phyloP scores from a whole-genome alignment of 345 rosid genomes.

The Citrus mangshanensis region DNA sequence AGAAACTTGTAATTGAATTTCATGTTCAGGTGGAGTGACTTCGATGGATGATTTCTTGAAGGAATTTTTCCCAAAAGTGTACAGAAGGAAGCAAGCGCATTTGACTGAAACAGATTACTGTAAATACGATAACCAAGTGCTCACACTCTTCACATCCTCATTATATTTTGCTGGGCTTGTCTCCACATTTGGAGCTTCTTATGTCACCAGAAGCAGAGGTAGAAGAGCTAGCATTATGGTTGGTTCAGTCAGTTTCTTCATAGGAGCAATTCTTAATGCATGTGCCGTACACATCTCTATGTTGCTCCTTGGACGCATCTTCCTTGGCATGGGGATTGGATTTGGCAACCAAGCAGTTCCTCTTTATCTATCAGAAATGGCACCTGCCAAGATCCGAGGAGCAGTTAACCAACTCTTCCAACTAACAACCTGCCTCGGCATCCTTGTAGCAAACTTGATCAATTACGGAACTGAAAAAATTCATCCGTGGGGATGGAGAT shows the following conservation, averaged over 20 bases:
- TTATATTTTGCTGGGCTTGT: conserved; percentile 83
- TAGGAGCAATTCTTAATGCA: conserved; percentile 73
- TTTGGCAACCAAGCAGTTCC: conserved; percentile 95
- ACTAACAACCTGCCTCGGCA: conserved; percentile 79
- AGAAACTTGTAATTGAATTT: neutral
- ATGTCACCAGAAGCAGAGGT: conserved; percentile 61
- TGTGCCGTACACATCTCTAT: conserved; percentile 56
- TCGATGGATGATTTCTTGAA: conserved; percentile 96
- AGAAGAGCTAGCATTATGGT: conserved; percentile 67
- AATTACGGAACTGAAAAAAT: conserved; percentile 65
- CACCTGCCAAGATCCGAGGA: conserved; percentile 82
- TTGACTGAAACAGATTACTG: conserved; percentile 85
- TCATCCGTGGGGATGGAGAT: conserved; percentile 93
- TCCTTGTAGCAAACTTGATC: conserved; percentile 65
- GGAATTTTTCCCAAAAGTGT: conserved; percentile 67
- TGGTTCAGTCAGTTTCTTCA: conserved; percentile 76
- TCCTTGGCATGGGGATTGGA: conserved; percentile 81
- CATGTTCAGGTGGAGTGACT: conserved; percentile 78
- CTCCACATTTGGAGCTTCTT: conserved; percentile 73
- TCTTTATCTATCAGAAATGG: conserved; percentile 84
- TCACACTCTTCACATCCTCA: conserved; percentile 84
- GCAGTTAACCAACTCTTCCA: conserved; percentile 82
- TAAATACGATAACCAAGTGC: conserved; percentile 77
- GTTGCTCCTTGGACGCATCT: conserved; percentile 67
- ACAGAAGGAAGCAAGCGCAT: conserved; percentile 63